Conservation (phyloP, 306 rosid species). For the Acacia confusa region DNA sequence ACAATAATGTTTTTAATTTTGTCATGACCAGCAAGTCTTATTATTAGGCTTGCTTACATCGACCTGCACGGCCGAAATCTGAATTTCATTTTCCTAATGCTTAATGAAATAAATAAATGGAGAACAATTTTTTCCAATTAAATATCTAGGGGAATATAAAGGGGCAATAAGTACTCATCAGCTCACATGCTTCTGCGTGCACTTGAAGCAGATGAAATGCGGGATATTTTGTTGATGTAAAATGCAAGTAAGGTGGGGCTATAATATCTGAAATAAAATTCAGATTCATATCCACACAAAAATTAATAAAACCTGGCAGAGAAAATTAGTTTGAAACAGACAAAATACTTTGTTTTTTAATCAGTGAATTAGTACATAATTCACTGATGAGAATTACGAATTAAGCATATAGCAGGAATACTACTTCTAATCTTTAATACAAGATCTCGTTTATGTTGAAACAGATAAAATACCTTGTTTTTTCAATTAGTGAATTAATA, state of each 20-base stretch:
- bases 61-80: neutral
- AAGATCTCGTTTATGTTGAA: neutral
- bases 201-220: conserved; percentile 26
- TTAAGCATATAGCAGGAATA: neutral
- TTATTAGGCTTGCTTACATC: neutral
- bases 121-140: neutral
- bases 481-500: neutral
- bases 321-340: too few species aligned
- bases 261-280: neutral
- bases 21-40: neutral
- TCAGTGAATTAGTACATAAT: neutral
- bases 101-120: neutral
- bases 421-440: too few species aligned
- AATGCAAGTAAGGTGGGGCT: neutral
- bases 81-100: neutral
- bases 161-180: neutral
- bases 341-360: neutral
- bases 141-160: neutral
- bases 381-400: too few species aligned
- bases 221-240: neutral
- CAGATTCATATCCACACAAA: neutral
- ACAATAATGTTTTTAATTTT: neutral
- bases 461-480: neutral
- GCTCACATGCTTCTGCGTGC: conserved; percentile 17
- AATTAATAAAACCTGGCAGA: neutral